Percentiles rank a stretch among this genome's conserved stretches.
Evolutionary conservation across 805 yeast species (phyloP).

Genomic region (Kazachstania taianensis): DNA sequence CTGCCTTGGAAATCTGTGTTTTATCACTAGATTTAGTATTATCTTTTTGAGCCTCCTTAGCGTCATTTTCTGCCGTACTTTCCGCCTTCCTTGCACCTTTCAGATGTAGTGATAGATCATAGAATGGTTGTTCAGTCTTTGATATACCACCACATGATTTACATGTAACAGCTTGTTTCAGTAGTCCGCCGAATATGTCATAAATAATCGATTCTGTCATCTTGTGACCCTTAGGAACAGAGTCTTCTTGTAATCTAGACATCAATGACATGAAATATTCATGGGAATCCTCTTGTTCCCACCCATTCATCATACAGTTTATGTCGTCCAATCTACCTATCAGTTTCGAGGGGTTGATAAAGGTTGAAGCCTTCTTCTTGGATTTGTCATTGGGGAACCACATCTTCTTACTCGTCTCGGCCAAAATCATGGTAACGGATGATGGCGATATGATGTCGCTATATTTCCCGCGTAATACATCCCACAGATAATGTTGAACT

Average conservation of each 20-base stretch:
- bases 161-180: constrained; percentile 80
- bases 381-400: constrained; percentile 45
- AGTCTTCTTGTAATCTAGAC: constrained; percentile 82
- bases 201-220: constrained; percentile 72
- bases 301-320: constrained; percentile 91
- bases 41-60: not conserved
- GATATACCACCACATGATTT: constrained; percentile 72
- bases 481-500: constrained; percentile 68
- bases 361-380: constrained; percentile 29
- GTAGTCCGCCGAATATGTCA: constrained; percentile 88
- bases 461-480: constrained; percentile 47
- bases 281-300: constrained; percentile 98
- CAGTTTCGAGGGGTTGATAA: constrained; percentile 66
- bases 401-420: constrained; percentile 60
- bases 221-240: constrained; percentile 83
- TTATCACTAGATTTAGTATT: not conserved
- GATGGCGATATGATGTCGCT: constrained; percentile 36
- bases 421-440: constrained; percentile 57
- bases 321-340: constrained; percentile 68
- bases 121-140: constrained; percentile 84
- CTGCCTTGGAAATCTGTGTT: not conserved
- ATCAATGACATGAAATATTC: constrained; percentile 91
- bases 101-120: constrained; percentile 79
- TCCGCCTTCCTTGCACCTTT: constrained; percentile 36
- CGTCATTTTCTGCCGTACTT: not conserved